Base-by-base conservation (phyloP, 1,139 yeast species). In the Scheffersomyces titani region DNA sequence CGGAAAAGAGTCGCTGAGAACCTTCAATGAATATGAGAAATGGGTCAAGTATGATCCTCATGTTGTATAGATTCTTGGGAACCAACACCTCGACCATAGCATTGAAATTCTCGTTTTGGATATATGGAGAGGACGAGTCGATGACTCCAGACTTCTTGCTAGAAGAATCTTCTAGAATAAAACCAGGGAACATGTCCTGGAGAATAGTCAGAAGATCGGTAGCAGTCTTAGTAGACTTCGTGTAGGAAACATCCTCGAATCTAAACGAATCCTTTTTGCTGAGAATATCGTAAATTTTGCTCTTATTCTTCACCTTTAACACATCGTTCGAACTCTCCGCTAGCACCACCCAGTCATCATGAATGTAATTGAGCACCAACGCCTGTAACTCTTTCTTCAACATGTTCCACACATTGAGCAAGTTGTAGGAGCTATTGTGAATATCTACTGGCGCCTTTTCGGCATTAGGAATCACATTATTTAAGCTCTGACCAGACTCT, bases 41-140 rank as follows among this genome's bases (percentile, higher is more conserved):
- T 53, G 84, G 83, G 57, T 86, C 91, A 57, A 87, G 70, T 30
- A 92, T 82, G 3, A 90, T 83, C 62, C 96, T 82, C 88, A 92
- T 90, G 65, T 92, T 91, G 72, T 89, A 87, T n/a, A 92, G 82
- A 65, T 87, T 87, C 4, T 92, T 86, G 0, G 90, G 87, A 1
- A 90, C 90, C 50, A 93, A 76, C 1, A 89, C 83, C 58, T 88
- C 88, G 55, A 89, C 88, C 61, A 81, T 80, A 16, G 85, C 79
- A 61, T 74, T 78, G 60, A 79, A 80, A 4, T 81, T 72, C 60
- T 86, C 90, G 61, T 78, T 84, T 54, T 87, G 85, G 52, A 89
- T 82, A 64, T 83, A 88, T 4, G 87, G 86, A 0, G 87, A 76
- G 5, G 58, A 52, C 5, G 65, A 54, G 22, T 64, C 66, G 6